Conservation (phyloP, 2,329 filamentous ascomycete species). For the Helotiales sp. region DNA sequence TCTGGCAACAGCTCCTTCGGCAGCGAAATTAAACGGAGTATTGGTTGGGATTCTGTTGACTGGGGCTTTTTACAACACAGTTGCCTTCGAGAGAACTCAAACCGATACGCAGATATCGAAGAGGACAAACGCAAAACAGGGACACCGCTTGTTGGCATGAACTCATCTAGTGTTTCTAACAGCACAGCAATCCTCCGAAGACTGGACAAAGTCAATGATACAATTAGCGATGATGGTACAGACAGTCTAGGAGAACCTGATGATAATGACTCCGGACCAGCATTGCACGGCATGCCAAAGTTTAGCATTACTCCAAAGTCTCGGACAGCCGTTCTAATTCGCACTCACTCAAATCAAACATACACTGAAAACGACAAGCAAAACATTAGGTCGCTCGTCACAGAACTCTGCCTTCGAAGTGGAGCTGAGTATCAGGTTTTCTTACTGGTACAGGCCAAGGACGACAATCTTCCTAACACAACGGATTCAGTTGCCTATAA, state of each 20-base stretch:
- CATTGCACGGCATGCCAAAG: conserved; percentile 15
- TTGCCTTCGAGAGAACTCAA: conserved; percentile 69
- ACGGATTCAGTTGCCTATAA: conserved; percentile 64
- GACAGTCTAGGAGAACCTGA: not conserved
- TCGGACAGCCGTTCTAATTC: conserved; percentile 75
- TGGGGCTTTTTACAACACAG: conserved; percentile 74
- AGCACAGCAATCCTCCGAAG: conserved; percentile 11
- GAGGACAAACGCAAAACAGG: not conserved
- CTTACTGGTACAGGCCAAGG: conserved; percentile 79
- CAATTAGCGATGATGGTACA: not conserved
- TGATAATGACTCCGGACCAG: conserved; percentile 8
- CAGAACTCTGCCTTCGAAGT: conserved; percentile 74
- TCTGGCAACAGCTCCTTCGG: not conserved
- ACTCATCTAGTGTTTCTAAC: not conserved
- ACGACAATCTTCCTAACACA: conserved; percentile 61
- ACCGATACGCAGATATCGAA: conserved; percentile 55
- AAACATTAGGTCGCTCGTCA: conserved; percentile 78
- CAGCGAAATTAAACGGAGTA: conserved; percentile 34
- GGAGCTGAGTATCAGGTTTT: conserved; percentile 84
- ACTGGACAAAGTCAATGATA: conserved; percentile 9
- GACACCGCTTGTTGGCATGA: conserved; percentile 3
- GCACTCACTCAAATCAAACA: conserved; percentile 74
- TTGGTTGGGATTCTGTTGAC: conserved; percentile 67
- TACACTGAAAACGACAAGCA: conserved; percentile 83
- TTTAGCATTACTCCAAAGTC: conserved; percentile 25